These are phyloP conservation scores for Paraconiothyrium brasiliense DNA, from an alignment of 2,329 filamentous ascomycete species.

Conservation along the genomic window DNA sequence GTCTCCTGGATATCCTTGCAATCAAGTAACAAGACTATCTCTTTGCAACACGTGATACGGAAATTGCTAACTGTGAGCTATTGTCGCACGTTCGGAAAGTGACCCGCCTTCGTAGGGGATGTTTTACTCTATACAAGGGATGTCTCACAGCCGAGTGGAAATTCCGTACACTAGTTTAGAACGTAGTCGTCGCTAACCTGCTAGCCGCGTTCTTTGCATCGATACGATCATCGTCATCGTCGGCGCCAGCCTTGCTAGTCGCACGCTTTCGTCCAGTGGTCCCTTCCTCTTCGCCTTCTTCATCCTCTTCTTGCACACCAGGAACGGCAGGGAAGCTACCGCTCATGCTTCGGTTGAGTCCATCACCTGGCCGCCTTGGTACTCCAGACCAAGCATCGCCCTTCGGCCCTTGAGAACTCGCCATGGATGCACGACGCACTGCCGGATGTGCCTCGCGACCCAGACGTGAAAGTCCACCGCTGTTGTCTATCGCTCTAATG, in stretches of 20 bases:
- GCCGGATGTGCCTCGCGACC: slow-evolving; percentile 88
- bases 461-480: slow-evolving; percentile 86
- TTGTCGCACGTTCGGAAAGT: background rate
- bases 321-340: slow-evolving; percentile 69
- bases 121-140: slow-evolving; percentile 16
- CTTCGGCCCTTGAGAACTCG: slow-evolving; percentile 91
- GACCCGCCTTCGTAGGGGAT: background rate
- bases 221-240: slow-evolving; percentile 91
- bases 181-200: slow-evolving; percentile 91
- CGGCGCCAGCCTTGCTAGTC: slow-evolving; percentile 63
- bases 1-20: too few species aligned
- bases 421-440: slow-evolving; percentile 76
- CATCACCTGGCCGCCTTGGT: slow-evolving; percentile 77
- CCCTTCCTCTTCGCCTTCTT: slow-evolving; percentile 58
- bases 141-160: background rate
- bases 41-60: background rate
- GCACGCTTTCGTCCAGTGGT: slow-evolving; percentile 59
- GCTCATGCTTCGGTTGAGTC: slow-evolving; percentile 79
- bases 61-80: slow-evolving; percentile 1
- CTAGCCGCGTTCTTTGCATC: slow-evolving; percentile 96
- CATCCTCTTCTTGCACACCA: slow-evolving; percentile 70
- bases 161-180: slow-evolving; percentile 62
- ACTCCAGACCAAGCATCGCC: slow-evolving; percentile 99
- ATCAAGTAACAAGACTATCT: background rate
- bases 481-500: slow-evolving; percentile 89